Conservation (phyloP, 2,329 filamentous ascomycete species). For the Fusarium sp. region DNA sequence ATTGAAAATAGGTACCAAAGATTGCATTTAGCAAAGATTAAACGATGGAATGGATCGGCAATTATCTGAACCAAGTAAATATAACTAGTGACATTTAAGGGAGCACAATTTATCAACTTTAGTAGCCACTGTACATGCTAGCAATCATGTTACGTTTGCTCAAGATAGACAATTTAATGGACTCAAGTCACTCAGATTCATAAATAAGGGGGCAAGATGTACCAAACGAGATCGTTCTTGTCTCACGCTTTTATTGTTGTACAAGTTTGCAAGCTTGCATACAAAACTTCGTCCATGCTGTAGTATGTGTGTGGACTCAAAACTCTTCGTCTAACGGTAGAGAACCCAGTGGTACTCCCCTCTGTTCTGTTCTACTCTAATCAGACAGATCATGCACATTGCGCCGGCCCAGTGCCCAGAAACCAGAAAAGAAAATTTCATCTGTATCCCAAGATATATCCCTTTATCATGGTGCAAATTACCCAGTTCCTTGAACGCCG, state of each 20-base stretch:
- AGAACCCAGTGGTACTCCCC: slow-evolving; percentile 1
- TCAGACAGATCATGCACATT: slow-evolving; percentile 14
- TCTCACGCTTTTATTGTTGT: slow-evolving; percentile 1
- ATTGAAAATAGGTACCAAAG: not conserved
- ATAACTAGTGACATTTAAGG: not conserved
- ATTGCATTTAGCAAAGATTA: not conserved
- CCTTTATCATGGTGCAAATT: slow-evolving; percentile 32
- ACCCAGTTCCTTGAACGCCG: slow-evolving; percentile 26
- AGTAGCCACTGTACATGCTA: not conserved
- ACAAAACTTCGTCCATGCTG: not conserved
- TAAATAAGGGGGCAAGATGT: not conserved
- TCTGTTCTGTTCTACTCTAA: slow-evolving; percentile 5
- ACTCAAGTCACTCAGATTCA: not conserved
- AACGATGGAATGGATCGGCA: slow-evolving; percentile 2
- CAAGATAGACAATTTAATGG: not conserved
- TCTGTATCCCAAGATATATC: slow-evolving; percentile 20
- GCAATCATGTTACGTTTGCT: not conserved
- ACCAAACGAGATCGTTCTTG: not conserved
- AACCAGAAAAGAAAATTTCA: not conserved
- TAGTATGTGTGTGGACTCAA: not conserved
- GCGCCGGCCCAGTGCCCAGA: slow-evolving; percentile 9
- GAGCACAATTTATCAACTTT: not conserved
- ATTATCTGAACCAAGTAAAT: not conserved
- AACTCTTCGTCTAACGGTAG: slow-evolving; percentile 2
- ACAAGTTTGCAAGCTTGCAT: not conserved